These are phyloP conservation scores for Phytophthora cactorum DNA, from an alignment of 352 stramenopile genomes.

Conservation along the genomic window DNA sequence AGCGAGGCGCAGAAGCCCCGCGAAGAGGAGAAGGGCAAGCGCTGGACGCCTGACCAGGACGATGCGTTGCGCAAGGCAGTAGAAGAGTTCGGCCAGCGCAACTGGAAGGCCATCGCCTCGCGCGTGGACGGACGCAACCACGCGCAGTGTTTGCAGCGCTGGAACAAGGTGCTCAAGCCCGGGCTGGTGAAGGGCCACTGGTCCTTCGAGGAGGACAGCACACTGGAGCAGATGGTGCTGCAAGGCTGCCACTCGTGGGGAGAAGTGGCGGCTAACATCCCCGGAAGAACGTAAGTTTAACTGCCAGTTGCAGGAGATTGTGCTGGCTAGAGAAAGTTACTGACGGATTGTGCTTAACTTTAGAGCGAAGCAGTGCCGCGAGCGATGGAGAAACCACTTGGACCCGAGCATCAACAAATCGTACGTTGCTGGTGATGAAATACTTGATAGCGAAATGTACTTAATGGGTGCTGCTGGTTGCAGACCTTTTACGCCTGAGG, in stretches of 20 bases:
- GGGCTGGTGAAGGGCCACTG: constrained; percentile 93
- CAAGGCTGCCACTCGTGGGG: constrained; percentile 76
- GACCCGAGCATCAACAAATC: constrained; percentile 93
- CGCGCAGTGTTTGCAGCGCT: constrained; percentile 80
- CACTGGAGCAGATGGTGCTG: constrained; percentile 84
- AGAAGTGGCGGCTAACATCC: constrained; percentile 66
- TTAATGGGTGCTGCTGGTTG: constrained; percentile 6
- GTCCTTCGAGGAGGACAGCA: constrained; percentile 92
- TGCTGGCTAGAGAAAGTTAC: background rate
- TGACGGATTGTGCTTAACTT: constrained; percentile 22
- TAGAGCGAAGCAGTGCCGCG: constrained; percentile 95
- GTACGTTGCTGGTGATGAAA: constrained; percentile 34
- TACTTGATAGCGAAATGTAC: background rate
- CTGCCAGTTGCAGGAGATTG: background rate
- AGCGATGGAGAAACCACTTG: constrained; percentile 97
- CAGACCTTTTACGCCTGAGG: constrained; percentile 86
- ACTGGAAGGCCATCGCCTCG: constrained; percentile 88
- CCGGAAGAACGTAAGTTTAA: constrained; percentile 57
- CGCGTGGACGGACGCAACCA: constrained; percentile 67
- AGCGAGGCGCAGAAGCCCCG: constrained; percentile 63
- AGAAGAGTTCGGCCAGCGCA: constrained; percentile 77
- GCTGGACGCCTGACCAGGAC: constrained; percentile 80
- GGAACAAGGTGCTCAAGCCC: constrained; percentile 91
- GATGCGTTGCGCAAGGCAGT: constrained; percentile 76
- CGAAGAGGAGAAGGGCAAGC: constrained; percentile 62